Percentiles rank a stretch among this genome's conserved stretches.
Evolutionary conservation across 768 basidiomycete genomes (phyloP).

Genomic region (Mrakia hoshinonis): DNA sequence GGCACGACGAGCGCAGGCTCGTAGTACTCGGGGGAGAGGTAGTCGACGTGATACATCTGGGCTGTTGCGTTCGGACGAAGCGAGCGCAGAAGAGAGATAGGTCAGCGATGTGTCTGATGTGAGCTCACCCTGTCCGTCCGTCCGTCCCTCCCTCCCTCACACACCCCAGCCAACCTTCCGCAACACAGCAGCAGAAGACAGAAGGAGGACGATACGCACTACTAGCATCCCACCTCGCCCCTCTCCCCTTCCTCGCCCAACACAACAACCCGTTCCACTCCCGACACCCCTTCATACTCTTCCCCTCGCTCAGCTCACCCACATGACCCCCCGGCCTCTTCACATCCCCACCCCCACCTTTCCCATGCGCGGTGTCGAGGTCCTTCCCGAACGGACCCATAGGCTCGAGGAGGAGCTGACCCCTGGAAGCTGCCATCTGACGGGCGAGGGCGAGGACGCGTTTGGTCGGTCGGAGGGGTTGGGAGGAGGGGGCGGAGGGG

Average conservation of each 20-base stretch:
- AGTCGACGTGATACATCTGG: conserved; percentile 27
- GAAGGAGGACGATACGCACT: conserved; percentile 1
- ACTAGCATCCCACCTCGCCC: conserved; percentile 18
- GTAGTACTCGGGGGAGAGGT: conserved; percentile 23
- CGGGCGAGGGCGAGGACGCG: background rate
- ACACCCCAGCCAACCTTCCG: background rate
- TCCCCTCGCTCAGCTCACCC: conserved; percentile 4
- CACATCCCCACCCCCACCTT: background rate
- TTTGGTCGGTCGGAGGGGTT: background rate
- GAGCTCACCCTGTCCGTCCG: conserved; percentile 36
- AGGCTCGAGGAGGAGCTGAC: background rate
- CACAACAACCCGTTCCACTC: conserved; percentile 18
- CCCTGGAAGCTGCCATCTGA: background rate
- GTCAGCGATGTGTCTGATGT: conserved; percentile 46
- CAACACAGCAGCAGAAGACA: background rate
- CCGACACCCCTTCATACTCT: conserved; percentile 22
- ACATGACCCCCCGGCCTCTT: background rate
- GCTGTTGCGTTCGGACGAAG: background rate
- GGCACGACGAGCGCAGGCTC: background rate
- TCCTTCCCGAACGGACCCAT: background rate
- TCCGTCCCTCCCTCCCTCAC: conserved; percentile 34
- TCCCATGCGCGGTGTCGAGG: background rate
- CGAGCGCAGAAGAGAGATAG: conserved; percentile 36
- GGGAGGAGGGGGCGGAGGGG: background rate
- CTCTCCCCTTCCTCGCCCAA: conserved; percentile 25